Evolutionary conservation across 208 protist genomes (phyloP).

Genomic region (Porcisia hertigi): DNA sequence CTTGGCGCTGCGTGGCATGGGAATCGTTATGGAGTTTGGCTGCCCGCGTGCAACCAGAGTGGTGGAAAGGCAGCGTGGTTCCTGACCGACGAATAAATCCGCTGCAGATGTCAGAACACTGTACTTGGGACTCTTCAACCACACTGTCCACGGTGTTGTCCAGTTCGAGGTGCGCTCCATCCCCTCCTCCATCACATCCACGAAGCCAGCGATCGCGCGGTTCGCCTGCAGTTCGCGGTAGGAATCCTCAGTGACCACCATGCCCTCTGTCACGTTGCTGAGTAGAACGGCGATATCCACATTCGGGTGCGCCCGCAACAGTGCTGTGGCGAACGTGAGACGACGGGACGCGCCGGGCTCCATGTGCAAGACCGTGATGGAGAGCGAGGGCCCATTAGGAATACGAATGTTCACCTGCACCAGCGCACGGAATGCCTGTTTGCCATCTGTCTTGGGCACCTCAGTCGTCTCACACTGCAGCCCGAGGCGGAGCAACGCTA

Average conservation of each 20-base stretch:
- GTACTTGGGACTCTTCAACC: constrained; percentile 75
- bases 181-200: constrained; percentile 70
- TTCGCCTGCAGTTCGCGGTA: constrained; percentile 51
- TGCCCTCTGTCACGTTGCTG: constrained; percentile 64
- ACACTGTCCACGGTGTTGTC: constrained; percentile 63
- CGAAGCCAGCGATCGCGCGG: constrained; percentile 54
- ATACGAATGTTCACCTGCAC: constrained; percentile 55
- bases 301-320: constrained; percentile 41
- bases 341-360: constrained; percentile 47
- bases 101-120: constrained; percentile 31
- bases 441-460: constrained; percentile 50
- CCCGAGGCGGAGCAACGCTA: constrained; percentile 64
- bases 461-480: constrained; percentile 61
- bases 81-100: constrained; percentile 43
- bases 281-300: constrained; percentile 52
- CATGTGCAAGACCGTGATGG: constrained; percentile 56
- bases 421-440: constrained; percentile 37
- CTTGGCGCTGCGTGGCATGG: constrained; percentile 83
- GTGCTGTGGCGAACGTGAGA: constrained; percentile 36
- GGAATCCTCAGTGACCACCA: constrained; percentile 34
- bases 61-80: constrained; percentile 41
- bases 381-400: constrained; percentile 35
- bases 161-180: constrained; percentile 38
- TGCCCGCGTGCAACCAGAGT: constrained; percentile 40
- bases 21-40: constrained; percentile 67